These are phyloP conservation scores for Ramichloridium luteum DNA, from an alignment of 2,329 filamentous ascomycete species.

Conservation along the genomic window DNA sequence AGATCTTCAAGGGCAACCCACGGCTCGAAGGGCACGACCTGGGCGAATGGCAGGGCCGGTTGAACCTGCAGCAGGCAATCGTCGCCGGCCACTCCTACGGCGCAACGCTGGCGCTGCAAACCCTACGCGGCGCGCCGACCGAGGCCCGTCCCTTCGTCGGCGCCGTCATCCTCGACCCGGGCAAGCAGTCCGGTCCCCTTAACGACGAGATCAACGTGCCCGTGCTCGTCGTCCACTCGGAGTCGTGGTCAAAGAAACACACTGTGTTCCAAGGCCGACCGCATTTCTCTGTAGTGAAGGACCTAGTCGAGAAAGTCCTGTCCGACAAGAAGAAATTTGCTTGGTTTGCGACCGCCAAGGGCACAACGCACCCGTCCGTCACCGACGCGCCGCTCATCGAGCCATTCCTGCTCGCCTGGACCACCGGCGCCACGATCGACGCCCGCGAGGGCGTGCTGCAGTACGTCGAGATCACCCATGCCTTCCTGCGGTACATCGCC, in stretches of 20 bases:
- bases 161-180: conserved; percentile 53
- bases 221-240: conserved; percentile 49
- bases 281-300: conserved; percentile 52
- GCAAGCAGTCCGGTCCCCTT: conserved; percentile 50
- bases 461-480: conserved; percentile 47
- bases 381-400: conserved; percentile 56
- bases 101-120: conserved; percentile 50
- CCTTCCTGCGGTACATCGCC: conserved; percentile 42
- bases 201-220: conserved; percentile 49
- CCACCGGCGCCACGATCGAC: conserved; percentile 49
- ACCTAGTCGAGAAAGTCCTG: conserved; percentile 38
- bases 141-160: conserved; percentile 39
- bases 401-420: conserved; percentile 47
- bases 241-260: conserved; percentile 48
- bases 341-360: conserved; percentile 34
- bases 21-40: conserved; percentile 38
- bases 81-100: conserved; percentile 55
- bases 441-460: conserved; percentile 44
- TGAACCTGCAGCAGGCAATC: conserved; percentile 44
- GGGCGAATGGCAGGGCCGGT: conserved; percentile 39
- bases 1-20: conserved; percentile 33
- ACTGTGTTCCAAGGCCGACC: conserved; percentile 50
- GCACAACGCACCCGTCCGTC: conserved; percentile 46
- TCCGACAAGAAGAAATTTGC: conserved; percentile 30
- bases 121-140: conserved; percentile 39